Base-by-base conservation (phyloP, 495 filamentous ascomycete genomes). In the Podospora australis region DNA sequence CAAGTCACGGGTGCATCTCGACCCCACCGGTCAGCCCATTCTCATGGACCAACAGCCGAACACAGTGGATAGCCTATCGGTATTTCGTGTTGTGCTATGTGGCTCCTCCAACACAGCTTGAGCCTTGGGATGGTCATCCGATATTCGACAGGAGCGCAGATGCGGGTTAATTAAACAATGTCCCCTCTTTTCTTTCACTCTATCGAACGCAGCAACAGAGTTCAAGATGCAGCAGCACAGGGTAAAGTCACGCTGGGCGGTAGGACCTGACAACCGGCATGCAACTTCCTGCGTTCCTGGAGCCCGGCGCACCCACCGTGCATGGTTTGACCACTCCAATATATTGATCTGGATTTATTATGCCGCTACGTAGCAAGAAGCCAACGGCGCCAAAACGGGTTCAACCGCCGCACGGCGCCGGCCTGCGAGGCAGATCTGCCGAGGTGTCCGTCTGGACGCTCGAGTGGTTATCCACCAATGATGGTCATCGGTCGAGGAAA, bases 371-470 rank as follows among this genome's bases (percentile, higher is more conserved):
- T 28, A 30, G 39, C 40, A 21, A 25, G 22, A 36, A 41, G 28
- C 46, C 45, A 53, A 34, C 50, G 32, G 34, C 39, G 45, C 40
- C 39, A 46, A n/a, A 34, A 23, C 52, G 52, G 52, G 52, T 45
- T 49, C 40, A 48, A 44, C 52, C 52, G 52, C 45, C 20, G 25
- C 20, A 39, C 44, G 17, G 20, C 44, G 17, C 36, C 28, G 45
- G 45, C 46, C 41, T 46, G 41, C 36, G 41, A 46, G 11, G 46
- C 40, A 49, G 52, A 54, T 49, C 52, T 25, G 43, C 46, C 34
- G 46, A 47, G 26, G 24, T n/a, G 7, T 4, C 32, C 22, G 19
- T 36, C 25, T 43, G 10, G 21, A 26, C 40, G 10, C n/a, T 11
- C n/a, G 21, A 13, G 32, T 38, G 19, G 43, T 43, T 23, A 41